Evolutionary conservation across 768 basidiomycete species (phyloP), one percentile per base, ranked within the genome.

Genomic region (Russula olivacea): DNA sequence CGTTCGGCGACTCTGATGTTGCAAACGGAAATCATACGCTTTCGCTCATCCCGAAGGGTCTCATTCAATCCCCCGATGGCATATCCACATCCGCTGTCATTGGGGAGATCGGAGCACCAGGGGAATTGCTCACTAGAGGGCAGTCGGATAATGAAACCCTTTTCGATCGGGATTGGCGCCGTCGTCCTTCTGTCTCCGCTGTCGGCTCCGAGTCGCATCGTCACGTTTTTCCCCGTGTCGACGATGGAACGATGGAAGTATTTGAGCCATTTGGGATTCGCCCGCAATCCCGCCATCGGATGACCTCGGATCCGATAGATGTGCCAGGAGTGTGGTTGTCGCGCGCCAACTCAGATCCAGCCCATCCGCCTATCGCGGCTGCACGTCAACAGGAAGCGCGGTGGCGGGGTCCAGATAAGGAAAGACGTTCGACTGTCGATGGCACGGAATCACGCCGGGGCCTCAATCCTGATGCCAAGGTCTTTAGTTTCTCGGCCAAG

Each of bases 401-500:
- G 64, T 47, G 61, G 61, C 56, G 32, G 34, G 41, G 38, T 17
- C 38, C 50, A 14, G 61, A 64, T 32, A 66, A 58, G 54, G 53
- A 58, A 58, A 58, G 58, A 34, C 63, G 64, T 15, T 59, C 62
- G 36, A 63, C 62, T 7, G 25, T 71, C 19, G 72, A 76, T 74
- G 77, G 41, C 74, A 78, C 40, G 76, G 81, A 70, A 77, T 77
- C 52, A 66, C 74, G 28, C 71, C 88, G 82, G 70, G 83, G 86
- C 8, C 80, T 93, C 63, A 93, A 93, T 73, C 91, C 91, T 1
- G 88, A 88, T 72, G 91, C 91, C 58, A 91, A 92, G 71, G 90
- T 84, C 59, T 93, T 93, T 76, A 85, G 79, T 70, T 77, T 88
- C 55, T 74, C 76, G 40, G 75, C 34, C 30, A 65, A 55, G 65